Evolutionary conservation across 2,329 filamentous ascomycete species (phyloP).

Genomic region (Xylaria polymorpha): DNA sequence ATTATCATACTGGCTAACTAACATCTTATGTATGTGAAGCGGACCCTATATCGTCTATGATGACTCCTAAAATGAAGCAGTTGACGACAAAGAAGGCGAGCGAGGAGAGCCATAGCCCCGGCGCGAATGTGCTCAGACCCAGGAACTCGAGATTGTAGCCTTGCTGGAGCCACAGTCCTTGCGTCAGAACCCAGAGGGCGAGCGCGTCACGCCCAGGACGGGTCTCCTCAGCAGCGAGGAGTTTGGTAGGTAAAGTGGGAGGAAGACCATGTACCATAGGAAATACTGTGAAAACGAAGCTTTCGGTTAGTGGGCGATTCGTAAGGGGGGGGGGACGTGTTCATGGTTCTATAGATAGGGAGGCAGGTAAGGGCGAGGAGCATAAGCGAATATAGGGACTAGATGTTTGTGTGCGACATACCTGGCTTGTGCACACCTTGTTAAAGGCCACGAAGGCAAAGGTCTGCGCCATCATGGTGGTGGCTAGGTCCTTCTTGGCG

Average conservation of each 20-base stretch:
- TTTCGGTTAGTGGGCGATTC: neutral
- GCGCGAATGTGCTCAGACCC: slow-evolving; percentile 84
- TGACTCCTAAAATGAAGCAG: slow-evolving; percentile 84
- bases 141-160: slow-evolving; percentile 82
- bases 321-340: neutral
- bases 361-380: neutral
- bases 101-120: slow-evolving; percentile 81
- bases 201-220: slow-evolving; percentile 73
- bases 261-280: slow-evolving; percentile 95
- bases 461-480: slow-evolving; percentile 91
- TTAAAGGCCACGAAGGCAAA: slow-evolving; percentile 98
- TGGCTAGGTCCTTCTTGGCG: slow-evolving; percentile 83
- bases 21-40: neutral
- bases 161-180: slow-evolving; percentile 81
- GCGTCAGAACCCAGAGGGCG: slow-evolving; percentile 78
- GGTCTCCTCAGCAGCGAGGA: slow-evolving; percentile 76
- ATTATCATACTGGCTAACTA: neutral
- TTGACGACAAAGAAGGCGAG: slow-evolving; percentile 87
- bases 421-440: slow-evolving; percentile 98
- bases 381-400: neutral
- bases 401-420: slow-evolving; percentile 56
- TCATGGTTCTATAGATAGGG: neutral
- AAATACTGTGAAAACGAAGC: slow-evolving; percentile 78
- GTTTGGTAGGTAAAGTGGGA: slow-evolving; percentile 87
- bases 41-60: slow-evolving; percentile 72